phyloP scores from a whole-genome alignment of 176 grass and related monocot species.

The Oryza meyeriana region DNA sequence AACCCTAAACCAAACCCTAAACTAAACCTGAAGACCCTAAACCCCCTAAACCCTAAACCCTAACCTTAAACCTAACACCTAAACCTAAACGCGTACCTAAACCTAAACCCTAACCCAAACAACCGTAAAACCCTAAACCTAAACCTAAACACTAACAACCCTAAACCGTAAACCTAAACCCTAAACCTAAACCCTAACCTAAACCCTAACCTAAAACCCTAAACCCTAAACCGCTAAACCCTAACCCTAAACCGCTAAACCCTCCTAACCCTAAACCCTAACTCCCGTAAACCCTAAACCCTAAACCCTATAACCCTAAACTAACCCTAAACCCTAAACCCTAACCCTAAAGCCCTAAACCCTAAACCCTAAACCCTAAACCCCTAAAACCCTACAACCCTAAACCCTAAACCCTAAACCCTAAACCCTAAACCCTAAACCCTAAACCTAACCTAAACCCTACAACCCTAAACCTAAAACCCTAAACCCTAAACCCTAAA shows the following conservation, averaged over 20 bases:
- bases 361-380: not conserved
- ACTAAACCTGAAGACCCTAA: not conserved
- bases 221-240: not conserved
- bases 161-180: not conserved
- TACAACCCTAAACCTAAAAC: too few species aligned
- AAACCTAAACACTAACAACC: not conserved
- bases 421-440: not conserved
- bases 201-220: not conserved
- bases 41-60: not conserved
- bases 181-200: not conserved
- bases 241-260: not conserved
- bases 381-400: not conserved
- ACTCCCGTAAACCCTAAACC: not conserved
- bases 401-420: not conserved
- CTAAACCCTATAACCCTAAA: not conserved
- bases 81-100: not conserved
- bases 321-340: not conserved
- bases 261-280: not conserved
- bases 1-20: slow-evolving; percentile 1
- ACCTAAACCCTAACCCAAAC: not conserved
- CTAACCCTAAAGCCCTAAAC: not conserved
- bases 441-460: not conserved
- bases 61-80: not conserved
- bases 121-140: not conserved
- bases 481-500: not conserved